A percentile compares a stretch with the other conserved stretches of the same genome.
Conservation (phyloP, 805 yeast species). For the Saccharomycopsis microspora region DNA sequence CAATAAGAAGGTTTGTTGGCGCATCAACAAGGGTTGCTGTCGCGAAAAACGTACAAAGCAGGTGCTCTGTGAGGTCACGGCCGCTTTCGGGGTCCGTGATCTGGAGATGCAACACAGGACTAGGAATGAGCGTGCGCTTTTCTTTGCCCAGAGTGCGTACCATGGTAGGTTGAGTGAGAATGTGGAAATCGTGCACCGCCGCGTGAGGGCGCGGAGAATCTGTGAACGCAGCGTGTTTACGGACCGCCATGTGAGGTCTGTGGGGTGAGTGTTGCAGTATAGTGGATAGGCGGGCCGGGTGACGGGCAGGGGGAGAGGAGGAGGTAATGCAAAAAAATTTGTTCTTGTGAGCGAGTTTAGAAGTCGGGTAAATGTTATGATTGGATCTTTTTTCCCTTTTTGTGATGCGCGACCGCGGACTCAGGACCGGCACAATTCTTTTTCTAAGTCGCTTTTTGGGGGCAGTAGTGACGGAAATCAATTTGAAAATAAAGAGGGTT, state of each 20-base stretch:
- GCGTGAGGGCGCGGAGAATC: neutral
- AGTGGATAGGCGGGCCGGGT: neutral
- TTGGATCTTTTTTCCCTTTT: too few species aligned
- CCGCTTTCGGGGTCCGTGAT: neutral
- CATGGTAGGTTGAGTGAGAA: slow-evolving; percentile 8
- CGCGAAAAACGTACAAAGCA: slow-evolving; percentile 3
- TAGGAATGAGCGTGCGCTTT: slow-evolving; percentile 11
- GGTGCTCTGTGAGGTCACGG: slow-evolving; percentile 7
- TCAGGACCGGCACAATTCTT: too few species aligned
- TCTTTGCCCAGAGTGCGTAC: slow-evolving; percentile 10
- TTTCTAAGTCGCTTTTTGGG: too few species aligned
- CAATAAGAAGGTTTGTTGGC: slow-evolving; percentile 1
- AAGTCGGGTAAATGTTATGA: too few species aligned
- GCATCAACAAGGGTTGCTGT: neutral
- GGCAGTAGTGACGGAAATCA: too few species aligned
- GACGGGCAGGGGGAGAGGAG: neutral
- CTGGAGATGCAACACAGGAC: slow-evolving; percentile 12
- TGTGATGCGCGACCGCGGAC: too few species aligned
- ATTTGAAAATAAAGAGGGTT: too few species aligned
- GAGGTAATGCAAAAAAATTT: neutral
- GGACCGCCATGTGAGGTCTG: neutral
- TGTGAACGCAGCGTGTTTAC: neutral
- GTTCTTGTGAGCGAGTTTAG: too few species aligned
- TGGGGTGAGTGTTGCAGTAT: neutral
- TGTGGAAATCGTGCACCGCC: slow-evolving; percentile 3